These are phyloP conservation scores for Euphorbia tirucalli DNA, from an alignment of 345 rosid genomes.

Conservation along the genomic window DNA sequence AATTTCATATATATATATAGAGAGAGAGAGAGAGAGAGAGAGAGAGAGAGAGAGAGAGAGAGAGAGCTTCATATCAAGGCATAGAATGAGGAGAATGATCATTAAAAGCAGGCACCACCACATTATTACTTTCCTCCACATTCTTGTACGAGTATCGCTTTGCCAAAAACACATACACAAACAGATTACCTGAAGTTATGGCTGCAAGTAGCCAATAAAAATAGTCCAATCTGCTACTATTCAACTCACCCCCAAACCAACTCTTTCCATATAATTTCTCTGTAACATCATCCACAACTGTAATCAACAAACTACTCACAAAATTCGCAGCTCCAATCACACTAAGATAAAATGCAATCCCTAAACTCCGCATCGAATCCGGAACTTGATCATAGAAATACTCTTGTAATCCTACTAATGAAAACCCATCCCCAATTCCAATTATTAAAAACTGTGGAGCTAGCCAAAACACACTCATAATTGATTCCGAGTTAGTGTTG, in stretches of 20 bases:
- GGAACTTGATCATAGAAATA: conserved; percentile 96
- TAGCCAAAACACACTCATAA: conserved; percentile 43
- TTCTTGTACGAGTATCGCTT: conserved; percentile 65
- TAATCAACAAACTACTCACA: conserved; percentile 67
- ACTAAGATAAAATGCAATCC: conserved; percentile 84
- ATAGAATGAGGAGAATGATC: too few species aligned
- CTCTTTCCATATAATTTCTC: conserved; percentile 27
- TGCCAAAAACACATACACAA: conserved; percentile 52
- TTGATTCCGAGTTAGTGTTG: conserved; percentile 29
- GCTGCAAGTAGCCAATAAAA: conserved; percentile 73
- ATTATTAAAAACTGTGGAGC: conserved; percentile 75
- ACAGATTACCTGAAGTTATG: conserved; percentile 43
- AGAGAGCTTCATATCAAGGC: too few species aligned
- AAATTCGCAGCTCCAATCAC: conserved; percentile 80
- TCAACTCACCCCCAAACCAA: conserved; percentile 72
- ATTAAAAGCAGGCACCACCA: too few species aligned
- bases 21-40: too few species aligned
- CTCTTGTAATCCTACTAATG: conserved; percentile 87
- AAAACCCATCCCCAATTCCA: conserved; percentile 72
- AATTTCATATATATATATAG: too few species aligned
- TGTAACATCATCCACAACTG: conserved; percentile 24
- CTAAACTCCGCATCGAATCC: conserved; percentile 89
- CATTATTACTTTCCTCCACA: conserved; percentile 52
- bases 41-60: too few species aligned
- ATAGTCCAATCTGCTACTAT: conserved; percentile 67